Base-by-base conservation (phyloP, 169 alveolate species). In the Sarcocystis neurona region DNA sequence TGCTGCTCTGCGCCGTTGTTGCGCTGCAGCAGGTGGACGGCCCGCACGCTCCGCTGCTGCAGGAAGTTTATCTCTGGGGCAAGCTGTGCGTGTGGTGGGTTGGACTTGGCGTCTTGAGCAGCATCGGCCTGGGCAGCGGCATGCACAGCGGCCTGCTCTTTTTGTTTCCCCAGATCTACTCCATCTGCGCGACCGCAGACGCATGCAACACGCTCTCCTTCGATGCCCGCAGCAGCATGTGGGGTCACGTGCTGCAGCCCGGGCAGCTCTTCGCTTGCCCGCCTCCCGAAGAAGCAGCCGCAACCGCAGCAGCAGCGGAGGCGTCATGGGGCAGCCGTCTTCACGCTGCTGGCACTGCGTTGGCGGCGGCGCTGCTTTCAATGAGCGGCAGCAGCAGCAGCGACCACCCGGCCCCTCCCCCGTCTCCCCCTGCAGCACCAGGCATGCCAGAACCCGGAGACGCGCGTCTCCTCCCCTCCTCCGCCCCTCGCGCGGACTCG, bases 51-150 rank as follows among this genome's bases (percentile, higher is more conserved):
- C 44, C 58, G 15, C 20, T 0, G 30, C 46, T 82, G 6, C 43
- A 43, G 32, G 92, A 89, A 18, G 47, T 79, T 18, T 79, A 84
- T 68, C 32, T 89, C 56, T 39, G n/a, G n/a, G 5, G 68, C 1
- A 34, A 50, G 20, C 88, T 87, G 34, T 86, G 63, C 68, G 89
- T 75, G 47, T 94, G 96, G 97, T 95, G 97, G 97, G 72, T 94
- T 37, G 92, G 94, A 5, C 87, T 95, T 39, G 97, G 97, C 27
- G 86, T 95, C 60, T 84, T 94, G 50, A 90, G 95, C 68, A 92
- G 95, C 43, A 90, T 95, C 44, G 97, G 97, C 0, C 92, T 95
- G 58, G 97, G 97, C 43, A 92, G 94, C 79, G 97, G 97, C 50
- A 92, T 95, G 94, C 97, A 95, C 70, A 92, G 96, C 48, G 97